Conservation (phyloP, 192 early-diverging fungal species). For the Linnemannia exigua region DNA sequence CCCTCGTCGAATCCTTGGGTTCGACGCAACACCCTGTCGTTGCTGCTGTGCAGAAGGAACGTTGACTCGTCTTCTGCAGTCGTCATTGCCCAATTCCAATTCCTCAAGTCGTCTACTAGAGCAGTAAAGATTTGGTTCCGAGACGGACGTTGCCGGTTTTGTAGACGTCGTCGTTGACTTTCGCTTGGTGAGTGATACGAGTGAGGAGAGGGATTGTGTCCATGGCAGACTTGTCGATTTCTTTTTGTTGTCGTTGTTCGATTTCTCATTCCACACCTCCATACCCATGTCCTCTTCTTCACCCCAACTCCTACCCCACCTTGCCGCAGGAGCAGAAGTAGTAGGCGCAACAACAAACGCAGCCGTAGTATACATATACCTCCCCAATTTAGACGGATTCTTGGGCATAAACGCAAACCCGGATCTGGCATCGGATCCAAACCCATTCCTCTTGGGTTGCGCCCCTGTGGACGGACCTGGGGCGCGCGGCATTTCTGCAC, state of each 20-base stretch:
- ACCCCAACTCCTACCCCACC: neutral
- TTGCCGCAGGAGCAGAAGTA: neutral
- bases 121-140: slow-evolving; percentile 9
- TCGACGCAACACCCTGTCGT: neutral
- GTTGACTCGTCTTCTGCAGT: neutral
- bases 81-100: slow-evolving; percentile 25
- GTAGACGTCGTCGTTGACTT: neutral
- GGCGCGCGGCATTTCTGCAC: slow-evolving; percentile 49
- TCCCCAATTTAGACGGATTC: slow-evolving; percentile 15
- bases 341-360: neutral
- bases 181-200: slow-evolving; percentile 3
- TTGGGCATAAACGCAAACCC: slow-evolving; percentile 16
- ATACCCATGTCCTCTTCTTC: neutral
- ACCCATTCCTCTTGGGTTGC: slow-evolving; percentile 29
- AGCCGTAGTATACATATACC: neutral
- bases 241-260: neutral
- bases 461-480: slow-evolving; percentile 47
- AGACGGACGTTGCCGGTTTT: neutral
- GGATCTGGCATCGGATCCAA: slow-evolving; percentile 29
- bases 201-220: slow-evolving; percentile 10
- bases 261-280: slow-evolving; percentile 4
- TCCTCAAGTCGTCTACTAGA: slow-evolving; percentile 30
- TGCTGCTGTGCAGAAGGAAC: neutral
- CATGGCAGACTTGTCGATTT: slow-evolving; percentile 13
- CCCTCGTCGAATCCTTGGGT: neutral